A percentile compares a stretch with the other conserved stretches of the same genome.
Conservation (phyloP, 768 basidiomycete genomes). For the Kwoniella botswanensis region DNA sequence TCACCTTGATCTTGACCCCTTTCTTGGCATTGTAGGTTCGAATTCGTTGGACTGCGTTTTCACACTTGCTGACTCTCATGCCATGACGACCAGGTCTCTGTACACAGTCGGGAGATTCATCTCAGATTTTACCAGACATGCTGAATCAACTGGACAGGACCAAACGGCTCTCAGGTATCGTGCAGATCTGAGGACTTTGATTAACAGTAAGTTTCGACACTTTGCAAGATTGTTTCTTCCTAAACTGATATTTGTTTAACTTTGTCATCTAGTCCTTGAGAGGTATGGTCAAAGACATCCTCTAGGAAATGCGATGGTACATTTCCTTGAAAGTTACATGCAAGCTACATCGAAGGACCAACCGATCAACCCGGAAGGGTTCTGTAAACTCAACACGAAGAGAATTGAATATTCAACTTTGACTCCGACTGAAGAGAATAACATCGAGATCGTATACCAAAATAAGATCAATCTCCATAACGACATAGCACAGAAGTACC, state of each 20-base stretch:
- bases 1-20: constrained; percentile 34
- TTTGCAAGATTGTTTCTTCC: not conserved
- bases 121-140: constrained; percentile 31
- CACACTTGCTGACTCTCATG: not conserved
- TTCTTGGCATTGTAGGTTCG: constrained; percentile 37
- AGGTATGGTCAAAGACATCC: constrained; percentile 21
- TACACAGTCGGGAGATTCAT: constrained; percentile 35
- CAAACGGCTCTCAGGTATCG: constrained; percentile 30
- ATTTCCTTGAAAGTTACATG: constrained; percentile 26
- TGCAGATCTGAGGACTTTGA: constrained; percentile 35
- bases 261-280: constrained; percentile 8
- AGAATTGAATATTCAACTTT: not conserved
- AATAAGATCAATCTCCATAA: constrained; percentile 3
- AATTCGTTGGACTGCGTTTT: not conserved
- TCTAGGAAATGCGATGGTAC: constrained; percentile 27
- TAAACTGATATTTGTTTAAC: not conserved
- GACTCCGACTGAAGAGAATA: not conserved
- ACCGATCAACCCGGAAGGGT: not conserved
- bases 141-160: constrained; percentile 17
- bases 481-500: not conserved
- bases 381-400: not conserved
- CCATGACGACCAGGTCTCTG: constrained; percentile 18
- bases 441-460: not conserved
- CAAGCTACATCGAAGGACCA: not conserved
- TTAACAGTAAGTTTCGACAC: constrained; percentile 24